Base-by-base conservation (phyloP, 2,329 filamentous ascomycete species). In the Aspergillus chevalieri region DNA sequence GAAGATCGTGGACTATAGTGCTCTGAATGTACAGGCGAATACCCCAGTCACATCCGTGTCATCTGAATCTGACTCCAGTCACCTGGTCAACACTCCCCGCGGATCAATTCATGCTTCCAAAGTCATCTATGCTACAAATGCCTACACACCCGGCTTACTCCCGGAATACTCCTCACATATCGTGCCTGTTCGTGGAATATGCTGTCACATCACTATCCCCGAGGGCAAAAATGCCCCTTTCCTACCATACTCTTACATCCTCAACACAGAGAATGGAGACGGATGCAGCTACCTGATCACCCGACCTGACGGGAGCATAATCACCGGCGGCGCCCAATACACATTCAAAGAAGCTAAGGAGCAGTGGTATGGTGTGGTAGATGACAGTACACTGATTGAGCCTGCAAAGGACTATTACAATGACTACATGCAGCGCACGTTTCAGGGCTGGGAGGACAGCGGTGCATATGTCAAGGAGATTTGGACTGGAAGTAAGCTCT, bases 61-160 rank as follows among this genome's bases (percentile, higher is more conserved):
- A 9, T 44, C 46, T 33, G 55, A 53, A 43, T 54, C n/a, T 58
- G 62, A n/a, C 6, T 85, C 74, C 74, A 1, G 71, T 84, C 4
- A 76, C 80, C 45, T 51, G 4, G 43, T 68, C 47, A 90, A 87
- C 1, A 67, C 65, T 0, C 68, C 77, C 0, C 81, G 89, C 21
- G 90, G 90, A 22, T 74, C 69, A 43, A 78, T 94, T 51, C 67
- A 66, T 0, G 77, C 89, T 0, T 68, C 73, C 2, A 78, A 82
- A 30, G 81, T 95, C 19, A 77, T 95, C 15, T 79, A 95, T 17
- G 86, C 89, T 5, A 92, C 88, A 1, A 95, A 95, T 63, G 91
- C 77, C 3, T 94, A 95, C 66, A 90, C 88, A 0, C 88, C 86
- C 1, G 79, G 84, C 51, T 75, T 95, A 6, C 71, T 94, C 1